Evolutionary conservation across 768 basidiomycete species (phyloP).

Genomic region (Pulveroboletus sp.): DNA sequence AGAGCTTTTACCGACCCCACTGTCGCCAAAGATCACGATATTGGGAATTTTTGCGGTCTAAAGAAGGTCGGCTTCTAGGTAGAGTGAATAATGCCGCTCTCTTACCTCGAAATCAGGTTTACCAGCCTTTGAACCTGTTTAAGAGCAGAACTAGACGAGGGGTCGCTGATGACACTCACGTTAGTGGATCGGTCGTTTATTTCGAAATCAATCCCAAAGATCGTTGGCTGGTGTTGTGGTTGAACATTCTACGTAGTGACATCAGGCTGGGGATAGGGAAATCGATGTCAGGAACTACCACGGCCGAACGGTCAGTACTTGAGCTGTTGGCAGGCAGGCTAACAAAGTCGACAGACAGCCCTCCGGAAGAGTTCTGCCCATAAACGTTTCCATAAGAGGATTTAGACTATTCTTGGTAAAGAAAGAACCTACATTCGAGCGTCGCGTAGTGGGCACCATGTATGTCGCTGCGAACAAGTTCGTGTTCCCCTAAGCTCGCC

Average conservation of each 20-base stretch:
- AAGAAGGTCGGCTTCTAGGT: neutral
- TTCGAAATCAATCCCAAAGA: conserved; percentile 5
- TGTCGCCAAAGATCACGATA: conserved; percentile 41
- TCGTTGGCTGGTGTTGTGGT: conserved; percentile 6
- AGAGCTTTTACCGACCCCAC: conserved; percentile 41
- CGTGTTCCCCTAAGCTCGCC: neutral
- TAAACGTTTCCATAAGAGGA: conserved; percentile 1
- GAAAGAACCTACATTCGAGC: conserved; percentile 11
- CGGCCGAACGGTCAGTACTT: neutral
- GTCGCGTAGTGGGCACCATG: conserved; percentile 3
- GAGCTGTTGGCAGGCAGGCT: neutral
- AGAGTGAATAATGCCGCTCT: neutral
- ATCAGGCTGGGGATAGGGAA: neutral
- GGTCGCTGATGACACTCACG: conserved; percentile 5
- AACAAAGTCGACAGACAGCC: neutral
- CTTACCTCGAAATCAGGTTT: conserved; percentile 8
- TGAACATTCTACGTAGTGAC: neutral
- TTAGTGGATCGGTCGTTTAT: neutral
- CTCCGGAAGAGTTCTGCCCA: conserved; percentile 5
- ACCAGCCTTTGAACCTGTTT: neutral
- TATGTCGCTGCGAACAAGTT: neutral
- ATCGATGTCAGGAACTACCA: conserved; percentile 3
- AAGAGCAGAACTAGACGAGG: neutral
- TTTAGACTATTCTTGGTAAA: neutral
- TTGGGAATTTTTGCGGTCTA: conserved; percentile 22